Evolutionary conservation across 495 filamentous ascomycete species (phyloP).

Genomic region (Penicillium angulare): DNA sequence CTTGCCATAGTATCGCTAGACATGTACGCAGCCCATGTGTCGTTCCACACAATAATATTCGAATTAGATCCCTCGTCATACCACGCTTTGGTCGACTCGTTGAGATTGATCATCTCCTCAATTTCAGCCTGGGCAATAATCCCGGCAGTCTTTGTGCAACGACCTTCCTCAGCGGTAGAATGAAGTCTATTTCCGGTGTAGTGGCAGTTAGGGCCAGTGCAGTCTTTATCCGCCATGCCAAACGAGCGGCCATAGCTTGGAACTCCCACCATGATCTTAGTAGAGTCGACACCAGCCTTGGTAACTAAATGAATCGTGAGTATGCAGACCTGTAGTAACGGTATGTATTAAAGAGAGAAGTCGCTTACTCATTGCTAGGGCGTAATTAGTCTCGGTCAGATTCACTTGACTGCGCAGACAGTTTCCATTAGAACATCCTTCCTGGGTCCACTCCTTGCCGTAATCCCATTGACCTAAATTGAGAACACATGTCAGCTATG

Average conservation of each 20-base stretch:
- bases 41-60: conserved; percentile 41
- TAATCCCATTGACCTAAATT: conserved; percentile 41
- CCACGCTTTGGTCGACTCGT: not conserved
- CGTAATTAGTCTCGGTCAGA: conserved; percentile 33
- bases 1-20: conserved; percentile 17
- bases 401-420: conserved; percentile 43
- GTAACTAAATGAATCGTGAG: too few relatives aligned
- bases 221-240: conserved; percentile 24
- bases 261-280: conserved; percentile 38
- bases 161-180: not conserved
- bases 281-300: conserved; percentile 37
- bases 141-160: conserved; percentile 23
- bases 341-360: not conserved
- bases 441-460: conserved; percentile 12
- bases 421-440: not conserved
- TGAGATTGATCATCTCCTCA: conserved; percentile 5
- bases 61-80: conserved; percentile 22
- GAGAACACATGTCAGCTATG: too few relatives aligned
- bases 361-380: conserved; percentile 26
- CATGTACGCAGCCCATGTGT: conserved; percentile 45
- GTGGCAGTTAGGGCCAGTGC: conserved; percentile 1
- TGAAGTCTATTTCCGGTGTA: not conserved
- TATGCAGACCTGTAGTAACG: too few relatives aligned
- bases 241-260: conserved; percentile 41
- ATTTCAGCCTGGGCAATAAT: conserved; percentile 23